These are phyloP conservation scores for Pseudogymnoascus sp. DNA, from an alignment of 2,329 filamentous ascomycete genomes.

Conservation along the genomic window DNA sequence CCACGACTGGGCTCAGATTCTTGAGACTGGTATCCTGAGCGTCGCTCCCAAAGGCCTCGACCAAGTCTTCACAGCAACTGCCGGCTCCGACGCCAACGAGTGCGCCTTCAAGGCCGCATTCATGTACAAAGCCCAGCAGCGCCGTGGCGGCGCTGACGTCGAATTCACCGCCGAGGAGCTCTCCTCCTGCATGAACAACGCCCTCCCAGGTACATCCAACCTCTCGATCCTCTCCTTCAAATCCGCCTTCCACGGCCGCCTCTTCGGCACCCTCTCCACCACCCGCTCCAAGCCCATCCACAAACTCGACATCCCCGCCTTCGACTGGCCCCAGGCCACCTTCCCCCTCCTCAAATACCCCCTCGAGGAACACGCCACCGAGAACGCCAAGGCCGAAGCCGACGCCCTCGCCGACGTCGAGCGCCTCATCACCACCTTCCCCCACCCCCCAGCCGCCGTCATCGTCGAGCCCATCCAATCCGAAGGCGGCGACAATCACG, in stretches of 20 bases:
- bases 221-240: constrained; percentile 74
- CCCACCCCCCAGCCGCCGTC: constrained; percentile 64
- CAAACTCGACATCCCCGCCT: constrained; percentile 81
- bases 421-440: constrained; percentile 56
- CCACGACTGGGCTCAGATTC: constrained; percentile 63
- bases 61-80: constrained; percentile 74
- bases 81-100: constrained; percentile 77
- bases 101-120: constrained; percentile 80
- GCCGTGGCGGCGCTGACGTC: constrained; percentile 56
- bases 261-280: constrained; percentile 70
- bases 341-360: constrained; percentile 75
- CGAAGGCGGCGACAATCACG: constrained; percentile 79
- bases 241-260: constrained; percentile 70
- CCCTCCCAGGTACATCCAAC: constrained; percentile 63
- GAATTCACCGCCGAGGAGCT: constrained; percentile 67
- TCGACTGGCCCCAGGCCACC: constrained; percentile 77
- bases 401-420: constrained; percentile 68
- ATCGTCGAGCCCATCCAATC: constrained; percentile 76
- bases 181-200: constrained; percentile 60
- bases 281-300: constrained; percentile 78
- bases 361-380: constrained; percentile 57
- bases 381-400: constrained; percentile 64
- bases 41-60: constrained; percentile 67
- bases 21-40: constrained; percentile 61
- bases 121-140: constrained; percentile 67